Conservation (phyloP, 1,284 basidiomycete genomes). For the Puccinia brachypodii region DNA sequence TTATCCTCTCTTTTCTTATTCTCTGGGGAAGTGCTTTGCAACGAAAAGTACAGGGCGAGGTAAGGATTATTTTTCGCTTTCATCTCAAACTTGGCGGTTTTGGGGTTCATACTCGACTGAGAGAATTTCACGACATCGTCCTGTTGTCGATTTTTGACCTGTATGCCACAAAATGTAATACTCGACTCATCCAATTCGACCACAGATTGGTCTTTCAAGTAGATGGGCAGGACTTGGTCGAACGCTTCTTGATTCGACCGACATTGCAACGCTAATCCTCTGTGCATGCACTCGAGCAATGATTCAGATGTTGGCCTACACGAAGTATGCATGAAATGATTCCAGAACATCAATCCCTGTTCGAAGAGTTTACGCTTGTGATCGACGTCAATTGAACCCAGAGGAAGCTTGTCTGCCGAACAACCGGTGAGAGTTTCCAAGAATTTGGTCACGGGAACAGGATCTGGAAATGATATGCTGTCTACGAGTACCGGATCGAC, state of each 20-base stretch:
- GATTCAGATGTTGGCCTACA: background rate
- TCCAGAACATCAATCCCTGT: background rate
- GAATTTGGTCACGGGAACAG: background rate
- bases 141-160: background rate
- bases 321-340: background rate
- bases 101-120: background rate
- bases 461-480: background rate
- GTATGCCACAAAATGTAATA: background rate
- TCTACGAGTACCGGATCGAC: background rate
- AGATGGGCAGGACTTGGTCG: background rate
- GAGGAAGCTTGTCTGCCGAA: background rate
- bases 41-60: background rate
- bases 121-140: background rate
- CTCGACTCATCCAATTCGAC: background rate
- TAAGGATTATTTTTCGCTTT: background rate
- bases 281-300: background rate
- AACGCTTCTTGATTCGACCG: background rate
- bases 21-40: background rate
- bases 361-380: background rate
- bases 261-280: background rate
- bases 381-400: background rate
- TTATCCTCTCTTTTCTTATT: background rate
- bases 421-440: background rate
- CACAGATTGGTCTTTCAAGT: background rate
- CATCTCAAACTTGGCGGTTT: background rate